These are phyloP conservation scores for Phlyctochytrium bullatum DNA, from an alignment of 192 early-diverging fungal species.

Conservation along the genomic window DNA sequence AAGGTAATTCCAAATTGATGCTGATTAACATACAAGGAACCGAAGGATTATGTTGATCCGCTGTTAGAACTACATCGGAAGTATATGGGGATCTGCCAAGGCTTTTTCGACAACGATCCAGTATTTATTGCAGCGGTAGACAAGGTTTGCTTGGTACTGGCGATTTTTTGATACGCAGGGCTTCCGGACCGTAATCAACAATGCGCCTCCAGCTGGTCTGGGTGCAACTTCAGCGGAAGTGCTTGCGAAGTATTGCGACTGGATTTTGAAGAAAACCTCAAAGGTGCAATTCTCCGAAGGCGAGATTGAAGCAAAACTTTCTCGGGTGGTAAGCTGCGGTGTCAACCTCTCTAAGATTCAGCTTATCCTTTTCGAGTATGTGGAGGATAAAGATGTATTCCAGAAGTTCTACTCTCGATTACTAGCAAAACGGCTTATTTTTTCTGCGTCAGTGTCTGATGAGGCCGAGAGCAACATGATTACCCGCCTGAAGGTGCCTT, in stretches of 20 bases:
- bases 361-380: conserved; percentile 79
- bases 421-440: conserved; percentile 80
- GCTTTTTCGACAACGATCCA: conserved; percentile 65
- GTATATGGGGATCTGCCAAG: conserved; percentile 55
- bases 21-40: no score
- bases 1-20: no score
- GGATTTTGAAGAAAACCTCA: conserved; percentile 63
- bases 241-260: conserved; percentile 79
- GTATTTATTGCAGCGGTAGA: conserved; percentile 75
- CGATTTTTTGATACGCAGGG: conserved; percentile 36
- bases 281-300: conserved; percentile 43
- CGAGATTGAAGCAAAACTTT: conserved; percentile 69
- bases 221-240: conserved; percentile 67
- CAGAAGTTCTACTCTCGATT: conserved; percentile 86
- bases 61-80: conserved; percentile 64
- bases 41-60: conserved; percentile 65
- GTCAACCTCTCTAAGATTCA: conserved; percentile 14
- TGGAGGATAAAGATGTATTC: conserved; percentile 89
- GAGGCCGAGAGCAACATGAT: conserved; percentile 83
- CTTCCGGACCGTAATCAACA: conserved; percentile 70
- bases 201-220: conserved; percentile 41
- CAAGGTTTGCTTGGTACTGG: conserved; percentile 41
- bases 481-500: conserved; percentile 64
- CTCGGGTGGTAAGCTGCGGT: conserved; percentile 47
- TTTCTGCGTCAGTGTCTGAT: conserved; percentile 66